Base-by-base conservation (phyloP, 257 asterid species). In the Thymus quinquecostatus region DNA sequence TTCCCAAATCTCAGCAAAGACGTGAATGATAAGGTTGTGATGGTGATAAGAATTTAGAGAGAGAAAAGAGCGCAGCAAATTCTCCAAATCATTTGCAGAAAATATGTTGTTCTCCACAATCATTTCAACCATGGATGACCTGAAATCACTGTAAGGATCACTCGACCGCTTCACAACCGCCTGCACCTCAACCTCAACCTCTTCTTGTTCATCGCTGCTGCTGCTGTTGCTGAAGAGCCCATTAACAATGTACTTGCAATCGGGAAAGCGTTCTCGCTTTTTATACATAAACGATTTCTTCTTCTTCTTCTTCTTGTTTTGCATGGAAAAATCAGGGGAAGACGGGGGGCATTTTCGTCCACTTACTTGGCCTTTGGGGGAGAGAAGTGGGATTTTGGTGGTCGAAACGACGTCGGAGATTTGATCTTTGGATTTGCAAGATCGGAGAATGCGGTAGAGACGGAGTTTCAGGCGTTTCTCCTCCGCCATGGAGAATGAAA, bases 71-170 rank as follows among this genome's bases (percentile, higher is more conserved):
- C 68, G 60, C 86, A 86, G 50, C 78, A 86, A 61, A 33, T 86
- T 79, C 61, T 83, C 78, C 77, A 86, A 75, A 61, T 80, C 89
- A 9, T 78, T 71, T 0, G 69, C 83, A 7, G 75, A 83, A 41
- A 80, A 82, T 12, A 84, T 78, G 69, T 80, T 76, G 32, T 82
- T 86, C 65, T 84, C 85, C 66, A 82, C 81, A 9, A 86, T 86
- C 92, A 86, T 84, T 56, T 86, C 92, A 86, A 84, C 72, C 89
- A 86, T 82, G 1, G 92, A 86, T 1, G 59, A 60, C 51, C 83
- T 84, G 78, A 86, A 86, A 74, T 86, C 89, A 4, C 33, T 66
- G 71, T 84, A 84, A 2, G 92, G 92, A 75, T 86, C 83, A 3
- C 77, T 74, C 30, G 92, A 86, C 0, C 80, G 71, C 73, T 86